phyloP scores from a whole-genome alignment of 257 asterid species.

The Petunia secreta region DNA sequence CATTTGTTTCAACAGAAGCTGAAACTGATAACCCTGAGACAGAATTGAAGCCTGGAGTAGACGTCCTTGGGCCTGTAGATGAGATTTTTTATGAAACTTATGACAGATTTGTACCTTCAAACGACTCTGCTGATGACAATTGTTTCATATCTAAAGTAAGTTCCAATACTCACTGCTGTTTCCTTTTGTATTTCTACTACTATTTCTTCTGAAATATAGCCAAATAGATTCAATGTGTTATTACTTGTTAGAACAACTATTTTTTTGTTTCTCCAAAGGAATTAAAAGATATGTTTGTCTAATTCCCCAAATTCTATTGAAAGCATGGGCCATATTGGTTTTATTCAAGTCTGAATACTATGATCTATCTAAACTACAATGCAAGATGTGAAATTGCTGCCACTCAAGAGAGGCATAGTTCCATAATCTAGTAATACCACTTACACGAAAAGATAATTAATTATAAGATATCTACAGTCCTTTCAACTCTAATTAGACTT shows the following conservation, averaged over 20 bases:
- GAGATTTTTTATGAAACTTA: conserved; percentile 89
- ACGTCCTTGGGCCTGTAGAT: conserved; percentile 86
- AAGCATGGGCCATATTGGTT: not conserved
- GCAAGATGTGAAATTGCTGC: conserved; percentile 11
- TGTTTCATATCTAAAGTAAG: conserved; percentile 78
- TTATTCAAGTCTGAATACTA: not conserved
- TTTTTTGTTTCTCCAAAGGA: not conserved
- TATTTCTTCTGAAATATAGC: not conserved
- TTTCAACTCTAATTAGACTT: not conserved
- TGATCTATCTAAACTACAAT: not conserved
- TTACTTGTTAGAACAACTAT: not conserved
- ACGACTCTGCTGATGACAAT: conserved; percentile 53
- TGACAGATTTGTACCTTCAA: conserved; percentile 75
- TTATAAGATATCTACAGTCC: not conserved
- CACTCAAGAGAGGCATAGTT: not conserved
- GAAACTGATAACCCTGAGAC: conserved; percentile 86
- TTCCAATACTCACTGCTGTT: conserved; percentile 10
- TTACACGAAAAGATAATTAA: not conserved
- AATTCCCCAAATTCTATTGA: not conserved
- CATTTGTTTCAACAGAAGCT: conserved; percentile 86
- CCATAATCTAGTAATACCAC: conserved; percentile 5
- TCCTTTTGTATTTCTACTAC: not conserved
- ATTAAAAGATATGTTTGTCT: not conserved
- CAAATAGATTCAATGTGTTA: not conserved
- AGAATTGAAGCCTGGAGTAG: conserved; percentile 92